These are phyloP conservation scores for Volvox africanus DNA, from an alignment of 139 green algal genomes.

Conservation along the genomic window DNA sequence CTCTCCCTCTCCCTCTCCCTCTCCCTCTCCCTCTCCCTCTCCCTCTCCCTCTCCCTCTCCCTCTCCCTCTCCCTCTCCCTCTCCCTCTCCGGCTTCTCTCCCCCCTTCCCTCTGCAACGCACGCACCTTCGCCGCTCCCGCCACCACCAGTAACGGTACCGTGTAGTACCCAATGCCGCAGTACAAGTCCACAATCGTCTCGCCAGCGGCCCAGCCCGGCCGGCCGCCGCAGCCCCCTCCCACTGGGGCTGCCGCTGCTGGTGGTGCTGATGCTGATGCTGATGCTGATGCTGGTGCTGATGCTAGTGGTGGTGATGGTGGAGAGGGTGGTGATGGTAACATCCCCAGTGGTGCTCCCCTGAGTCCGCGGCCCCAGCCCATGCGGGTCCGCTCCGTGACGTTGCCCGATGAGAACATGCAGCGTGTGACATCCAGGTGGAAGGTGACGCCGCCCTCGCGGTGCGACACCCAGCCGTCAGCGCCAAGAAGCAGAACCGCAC, in stretches of 20 bases:
- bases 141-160: slow-evolving; percentile 74
- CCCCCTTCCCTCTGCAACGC: not conserved
- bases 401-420: slow-evolving; percentile 88
- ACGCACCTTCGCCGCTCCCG: slow-evolving; percentile 48
- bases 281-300: no score
- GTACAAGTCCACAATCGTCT: slow-evolving; percentile 84
- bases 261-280: not conserved
- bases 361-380: slow-evolving; percentile 55
- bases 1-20: not conserved
- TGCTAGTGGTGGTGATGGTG: not conserved
- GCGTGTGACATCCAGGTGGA: slow-evolving; percentile 76
- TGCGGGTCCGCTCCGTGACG: slow-evolving; percentile 78
- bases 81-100: not conserved
- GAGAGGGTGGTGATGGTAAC: not conserved
- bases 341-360: not conserved
- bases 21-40: not conserved
- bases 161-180: slow-evolving; percentile 89
- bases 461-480: slow-evolving; percentile 76
- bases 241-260: not conserved
- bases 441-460: slow-evolving; percentile 72
- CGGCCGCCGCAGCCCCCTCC: not conserved
- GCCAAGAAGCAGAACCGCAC: slow-evolving; percentile 65
- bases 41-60: not conserved
- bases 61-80: not conserved
- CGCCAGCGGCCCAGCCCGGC: slow-evolving; percentile 37